A percentile compares a stretch with the other conserved stretches of the same genome.
These are phyloP conservation scores for Globisporangium cylindrosporum DNA, from an alignment of 352 stramenopile species.

Conservation along the genomic window DNA sequence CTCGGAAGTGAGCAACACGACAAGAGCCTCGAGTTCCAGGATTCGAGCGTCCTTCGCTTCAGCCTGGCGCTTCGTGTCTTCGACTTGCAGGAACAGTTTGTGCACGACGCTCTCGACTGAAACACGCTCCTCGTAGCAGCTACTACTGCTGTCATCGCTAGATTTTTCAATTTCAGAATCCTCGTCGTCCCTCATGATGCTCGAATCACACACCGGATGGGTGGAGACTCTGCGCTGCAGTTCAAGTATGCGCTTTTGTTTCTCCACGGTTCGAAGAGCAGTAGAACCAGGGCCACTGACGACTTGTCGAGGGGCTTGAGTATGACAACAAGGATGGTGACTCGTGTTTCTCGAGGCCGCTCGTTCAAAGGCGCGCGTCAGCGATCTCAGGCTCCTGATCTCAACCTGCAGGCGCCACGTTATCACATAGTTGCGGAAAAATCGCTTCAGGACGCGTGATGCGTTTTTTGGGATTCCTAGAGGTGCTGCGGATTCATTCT, in stretches of 20 bases:
- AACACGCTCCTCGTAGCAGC: slow-evolving; percentile 22
- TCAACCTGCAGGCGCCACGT: slow-evolving; percentile 17
- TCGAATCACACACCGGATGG: too few relatives aligned
- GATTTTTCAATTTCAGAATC: slow-evolving; percentile 3
- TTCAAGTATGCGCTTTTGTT: slow-evolving; percentile 7
- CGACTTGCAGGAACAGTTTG: slow-evolving; percentile 25
- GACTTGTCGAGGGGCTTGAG: not conserved
- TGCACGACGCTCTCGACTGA: slow-evolving; percentile 34
- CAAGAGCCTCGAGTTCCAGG: slow-evolving; percentile 21
- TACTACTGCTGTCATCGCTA: slow-evolving; percentile 14
- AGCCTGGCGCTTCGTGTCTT: slow-evolving; percentile 8
- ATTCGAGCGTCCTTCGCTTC: slow-evolving; percentile 22
- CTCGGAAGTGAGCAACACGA: slow-evolving; percentile 18
- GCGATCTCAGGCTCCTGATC: slow-evolving; percentile 9
- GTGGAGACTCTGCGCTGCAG: not conserved
- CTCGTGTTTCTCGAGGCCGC: not conserved
- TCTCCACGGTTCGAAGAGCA: not conserved
- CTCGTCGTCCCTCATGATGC: not conserved
- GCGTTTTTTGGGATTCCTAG: not conserved
- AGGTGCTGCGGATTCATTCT: not conserved
- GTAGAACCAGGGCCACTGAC: not conserved
- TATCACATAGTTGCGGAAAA: slow-evolving; percentile 16
- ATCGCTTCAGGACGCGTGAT: slow-evolving; percentile 14
- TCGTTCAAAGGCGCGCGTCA: slow-evolving; percentile 20
- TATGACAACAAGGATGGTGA: not conserved